Evolutionary conservation across 2,329 filamentous ascomycete genomes (phyloP), one percentile per base, ranked within the genome.

Genomic region (Fusarium mangiferae): DNA sequence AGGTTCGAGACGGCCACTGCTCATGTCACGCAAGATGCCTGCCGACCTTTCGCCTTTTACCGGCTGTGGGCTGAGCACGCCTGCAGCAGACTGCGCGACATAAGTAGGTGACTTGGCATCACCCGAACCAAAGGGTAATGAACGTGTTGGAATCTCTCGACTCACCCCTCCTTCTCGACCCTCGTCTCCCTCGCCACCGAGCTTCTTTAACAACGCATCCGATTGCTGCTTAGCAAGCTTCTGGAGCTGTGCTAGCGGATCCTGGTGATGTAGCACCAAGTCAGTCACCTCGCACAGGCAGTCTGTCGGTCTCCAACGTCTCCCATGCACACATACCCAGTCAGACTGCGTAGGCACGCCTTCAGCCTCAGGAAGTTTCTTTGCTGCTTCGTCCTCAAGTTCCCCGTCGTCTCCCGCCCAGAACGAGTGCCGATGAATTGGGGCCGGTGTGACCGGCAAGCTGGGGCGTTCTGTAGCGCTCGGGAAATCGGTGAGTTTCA

Each of bases 381-480:
- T 87, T 72, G 85, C 83, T 57, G 90, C 85, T 63, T 89, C 89
- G 33, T 85, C 85, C 72, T 80, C 82, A 63, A 81, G 76, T 61
- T 82, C 82, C 52, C 80, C 77, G 51, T 81, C 82, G 70, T 83
- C 84, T 74, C 82, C 81, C 58, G 89, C 90, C 92, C 91, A 94
- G 81, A 92, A 93, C 57, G 85, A 91, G 39, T 88, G 86, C 76
- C 92, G 87, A 72, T 89, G 89, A 77, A 96, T 88, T 28, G 95
- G 94, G 20, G 94, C 94, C 4, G 95, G 95, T 15, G 95, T 98
- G 41, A 98, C 95, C 10, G 96, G 95, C 66, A 98, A 87, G 81
- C 94, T 97, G 56, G 95, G 95, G 54, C 95, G 89, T 80, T 98
- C 95, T 68, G 90, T 82, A 78, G 93, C 93, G 74, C 89, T 93